These are phyloP conservation scores for Solanum chilense DNA, from an alignment of 257 asterid species.

Conservation along the genomic window DNA sequence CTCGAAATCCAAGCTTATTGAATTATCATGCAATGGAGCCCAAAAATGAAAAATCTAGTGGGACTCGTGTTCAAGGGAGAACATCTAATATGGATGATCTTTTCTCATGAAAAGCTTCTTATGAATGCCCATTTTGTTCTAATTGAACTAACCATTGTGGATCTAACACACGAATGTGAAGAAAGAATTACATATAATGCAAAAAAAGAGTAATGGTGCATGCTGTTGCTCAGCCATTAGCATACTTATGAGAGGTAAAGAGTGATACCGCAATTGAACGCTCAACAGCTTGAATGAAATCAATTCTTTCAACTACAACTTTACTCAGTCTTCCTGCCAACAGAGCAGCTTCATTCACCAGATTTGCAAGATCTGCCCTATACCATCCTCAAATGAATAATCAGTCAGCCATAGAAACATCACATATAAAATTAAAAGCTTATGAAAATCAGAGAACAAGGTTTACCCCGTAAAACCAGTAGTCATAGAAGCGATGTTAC, in stretches of 20 bases:
- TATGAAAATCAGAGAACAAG: conserved; percentile 1
- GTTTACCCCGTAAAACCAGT: conserved; percentile 96
- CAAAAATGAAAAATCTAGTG: neutral
- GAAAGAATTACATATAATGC: neutral
- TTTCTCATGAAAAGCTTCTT: neutral
- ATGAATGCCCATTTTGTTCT: neutral
- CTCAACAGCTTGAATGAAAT: conserved; percentile 92
- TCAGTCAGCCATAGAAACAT: neutral
- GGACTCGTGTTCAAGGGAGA: neutral
- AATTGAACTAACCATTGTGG: neutral
- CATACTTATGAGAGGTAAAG: neutral
- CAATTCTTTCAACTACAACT: conserved; percentile 67
- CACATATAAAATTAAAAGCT: neutral
- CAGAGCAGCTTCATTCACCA: conserved; percentile 98
- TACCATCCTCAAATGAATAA: conserved; percentile 18
- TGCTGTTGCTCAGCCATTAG: neutral
- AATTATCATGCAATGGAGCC: neutral
- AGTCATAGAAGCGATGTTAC: conserved; percentile 89
- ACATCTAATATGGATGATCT: neutral
- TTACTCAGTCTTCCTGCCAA: conserved; percentile 89
- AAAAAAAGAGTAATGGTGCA: neutral
- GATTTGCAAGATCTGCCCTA: conserved; percentile 99
- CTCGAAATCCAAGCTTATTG: neutral
- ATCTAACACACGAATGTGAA: neutral
- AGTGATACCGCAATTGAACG: conserved; percentile 81